Percentiles rank a stretch among this genome's conserved stretches.
Conservation (phyloP, 176 grass and related monocot genomes). For the Saccharum spontaneum region DNA sequence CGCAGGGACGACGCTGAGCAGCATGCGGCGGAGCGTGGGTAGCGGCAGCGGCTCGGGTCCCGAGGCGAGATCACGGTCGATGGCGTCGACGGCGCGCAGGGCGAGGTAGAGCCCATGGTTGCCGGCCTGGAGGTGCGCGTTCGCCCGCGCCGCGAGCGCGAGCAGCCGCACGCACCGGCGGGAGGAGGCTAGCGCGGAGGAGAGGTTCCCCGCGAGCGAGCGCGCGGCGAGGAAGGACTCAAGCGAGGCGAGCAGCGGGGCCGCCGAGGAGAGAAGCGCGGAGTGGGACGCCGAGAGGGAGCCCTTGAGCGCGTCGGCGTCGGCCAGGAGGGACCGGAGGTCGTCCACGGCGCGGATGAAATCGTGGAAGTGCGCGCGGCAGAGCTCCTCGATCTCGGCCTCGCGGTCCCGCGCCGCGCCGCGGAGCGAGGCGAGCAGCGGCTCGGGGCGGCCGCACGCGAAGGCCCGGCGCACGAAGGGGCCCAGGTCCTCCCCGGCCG, state of each 20-base stretch:
- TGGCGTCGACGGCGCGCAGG: conserved; percentile 80
- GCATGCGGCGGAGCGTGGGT: conserved; percentile 76
- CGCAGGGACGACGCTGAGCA: conserved; percentile 68
- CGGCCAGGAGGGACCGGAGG: conserved; percentile 94
- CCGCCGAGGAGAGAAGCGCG: conserved; percentile 65
- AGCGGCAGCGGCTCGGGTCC: conserved; percentile 55
- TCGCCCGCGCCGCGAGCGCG: conserved; percentile 72
- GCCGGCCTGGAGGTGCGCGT: conserved; percentile 60
- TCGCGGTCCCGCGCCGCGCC: conserved; percentile 53
- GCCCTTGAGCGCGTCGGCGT: conserved; percentile 82
- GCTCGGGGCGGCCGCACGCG: conserved; percentile 64
- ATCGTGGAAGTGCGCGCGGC: conserved; percentile 92
- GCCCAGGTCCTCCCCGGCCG: conserved; percentile 78
- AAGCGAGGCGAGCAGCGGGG: conserved; percentile 73
- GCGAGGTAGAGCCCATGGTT: conserved; percentile 80
- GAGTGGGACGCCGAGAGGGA: conserved; percentile 73
- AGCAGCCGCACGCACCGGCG: conserved; percentile 75
- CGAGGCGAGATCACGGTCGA: conserved; percentile 68
- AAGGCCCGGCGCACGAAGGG: conserved; percentile 75
- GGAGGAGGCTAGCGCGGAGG: conserved; percentile 59
- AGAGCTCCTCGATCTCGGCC: conserved; percentile 82
- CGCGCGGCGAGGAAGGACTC: conserved; percentile 86
- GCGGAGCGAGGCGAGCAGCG: conserved; percentile 60
- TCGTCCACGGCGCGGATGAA: conserved; percentile 95
- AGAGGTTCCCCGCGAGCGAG: conserved; percentile 65